These are phyloP conservation scores for Hysterium pulicare DNA, from an alignment of 2,329 filamentous ascomycete genomes.

Conservation along the genomic window DNA sequence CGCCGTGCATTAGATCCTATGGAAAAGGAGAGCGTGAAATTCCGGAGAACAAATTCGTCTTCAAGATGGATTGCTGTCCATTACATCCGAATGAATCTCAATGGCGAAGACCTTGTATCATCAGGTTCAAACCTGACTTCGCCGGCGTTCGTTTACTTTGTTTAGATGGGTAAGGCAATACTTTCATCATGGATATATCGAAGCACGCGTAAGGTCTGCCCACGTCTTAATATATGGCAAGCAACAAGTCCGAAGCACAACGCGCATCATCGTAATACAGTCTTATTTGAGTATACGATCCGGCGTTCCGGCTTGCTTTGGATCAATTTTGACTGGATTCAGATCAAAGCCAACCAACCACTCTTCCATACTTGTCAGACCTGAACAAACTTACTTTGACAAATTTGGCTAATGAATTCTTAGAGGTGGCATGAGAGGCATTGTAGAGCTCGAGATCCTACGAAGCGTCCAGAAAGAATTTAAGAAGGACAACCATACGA, in stretches of 20 bases:
- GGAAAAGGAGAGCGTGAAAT: conserved; percentile 13
- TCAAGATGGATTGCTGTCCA: conserved; percentile 24
- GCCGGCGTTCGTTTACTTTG: conserved; percentile 40
- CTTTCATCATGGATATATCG: too few relatives aligned
- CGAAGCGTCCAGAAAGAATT: conserved; percentile 39
- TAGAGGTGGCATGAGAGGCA: conserved; percentile 48
- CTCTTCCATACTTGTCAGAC: too few relatives aligned
- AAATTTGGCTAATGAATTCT: too few relatives aligned
- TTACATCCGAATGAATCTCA: conserved; percentile 18
- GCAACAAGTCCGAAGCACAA: too few relatives aligned
- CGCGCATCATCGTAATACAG: too few relatives aligned
- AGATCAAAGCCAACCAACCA: too few relatives aligned
- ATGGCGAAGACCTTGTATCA: conserved; percentile 11
- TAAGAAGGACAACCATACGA: conserved; percentile 36
- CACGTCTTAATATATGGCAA: too few relatives aligned
- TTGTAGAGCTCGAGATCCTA: conserved; percentile 46
- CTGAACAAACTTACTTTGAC: too few relatives aligned
- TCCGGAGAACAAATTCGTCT: conserved; percentile 4
- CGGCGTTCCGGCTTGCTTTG: too few relatives aligned
- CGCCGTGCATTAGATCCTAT: conserved; percentile 38
- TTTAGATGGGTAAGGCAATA: conserved; percentile 39
- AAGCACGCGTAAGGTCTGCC: too few relatives aligned
- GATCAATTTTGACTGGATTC: too few relatives aligned
- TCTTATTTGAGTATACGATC: too few relatives aligned
- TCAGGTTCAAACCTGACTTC: conserved; percentile 31